Base-by-base conservation (phyloP, 345 rosid species). In the Geranium rotundifolium region DNA sequence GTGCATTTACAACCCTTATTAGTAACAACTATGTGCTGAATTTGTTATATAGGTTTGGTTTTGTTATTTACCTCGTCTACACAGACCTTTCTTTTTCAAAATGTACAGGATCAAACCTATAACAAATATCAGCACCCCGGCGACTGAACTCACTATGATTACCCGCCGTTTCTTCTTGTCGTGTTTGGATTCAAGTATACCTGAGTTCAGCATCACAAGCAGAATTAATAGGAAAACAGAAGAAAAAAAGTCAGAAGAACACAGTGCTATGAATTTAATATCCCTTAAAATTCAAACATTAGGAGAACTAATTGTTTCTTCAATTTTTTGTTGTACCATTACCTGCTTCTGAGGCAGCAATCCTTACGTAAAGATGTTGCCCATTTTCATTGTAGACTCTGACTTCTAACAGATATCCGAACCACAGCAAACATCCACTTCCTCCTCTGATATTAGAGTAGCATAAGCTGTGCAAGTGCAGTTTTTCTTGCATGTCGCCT, bases 331-430 rank as follows among this genome's bases (percentile, higher is more conserved):
- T 23, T 23, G 19, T 17, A 77, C 65, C 77, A 75, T 14, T 54
- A 76, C 66, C 80, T 71, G 34, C 39, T 61, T 55, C 73, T 41
- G 27, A 70, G 17, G 37, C 69, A 16, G 69, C 67, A 65, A 69
- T 55, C 41, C 80, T 69, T 29, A 66, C 50, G 30, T 76, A 73
- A 54, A 79, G 31, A 17, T 69, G 59, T 54, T 63, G 72, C 4
- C 76, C 30, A 72, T 68, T 7, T 60, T 66, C 13, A 20, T 19
- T 19, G 68, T 3, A 57, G 19, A 19, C 29, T 6, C 29, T 18
- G 29, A 57, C 20, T 9, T 57, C 60, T 5, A 23, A 19, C 27
- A 57, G 30, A 12, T 17, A 4, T 19, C 29, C 60, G 19, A 57
- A 57, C 60, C 60, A 57, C 17, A 19, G 17, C 29, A 57, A 57